Percentiles rank a stretch among this genome's conserved stretches.
Conservation (phyloP, 805 yeast species). For the Kodamaea kaohsiungensis region DNA sequence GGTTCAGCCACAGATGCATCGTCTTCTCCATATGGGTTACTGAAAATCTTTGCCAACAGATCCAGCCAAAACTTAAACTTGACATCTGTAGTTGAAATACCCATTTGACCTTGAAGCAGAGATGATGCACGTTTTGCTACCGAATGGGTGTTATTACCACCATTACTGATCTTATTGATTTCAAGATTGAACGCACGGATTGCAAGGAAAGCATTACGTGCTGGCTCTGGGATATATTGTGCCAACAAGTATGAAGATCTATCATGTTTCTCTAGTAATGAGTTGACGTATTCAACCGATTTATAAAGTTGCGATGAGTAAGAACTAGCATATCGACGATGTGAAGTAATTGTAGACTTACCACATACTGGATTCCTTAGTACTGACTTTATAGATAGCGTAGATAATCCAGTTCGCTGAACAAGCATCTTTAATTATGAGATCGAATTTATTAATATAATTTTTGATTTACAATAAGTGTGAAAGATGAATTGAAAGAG, state of each 20-base stretch:
- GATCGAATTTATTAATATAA: too few species aligned
- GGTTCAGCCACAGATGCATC: conserved; percentile 56
- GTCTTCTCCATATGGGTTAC: conserved; percentile 28
- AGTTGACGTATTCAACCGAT: conserved; percentile 46
- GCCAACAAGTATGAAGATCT: conserved; percentile 64
- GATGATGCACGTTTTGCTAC: conserved; percentile 32
- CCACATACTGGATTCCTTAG: not conserved
- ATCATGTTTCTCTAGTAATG: conserved; percentile 50
- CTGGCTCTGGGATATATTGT: conserved; percentile 66
- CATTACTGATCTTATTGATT: conserved; percentile 48
- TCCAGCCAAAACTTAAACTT: conserved; percentile 79
- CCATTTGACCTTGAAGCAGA: conserved; percentile 31
- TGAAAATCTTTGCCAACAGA: conserved; percentile 48
- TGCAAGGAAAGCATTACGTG: conserved; percentile 63
- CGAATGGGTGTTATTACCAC: conserved; percentile 24
- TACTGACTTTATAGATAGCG: not conserved
- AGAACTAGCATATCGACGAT: not conserved
- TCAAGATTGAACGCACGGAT: conserved; percentile 67
- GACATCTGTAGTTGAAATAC: conserved; percentile 46
- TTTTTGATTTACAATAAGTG: too few species aligned
- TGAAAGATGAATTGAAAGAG: too few species aligned
- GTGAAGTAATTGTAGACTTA: not conserved
- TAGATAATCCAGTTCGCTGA: not conserved
- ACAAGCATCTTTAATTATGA: not conserved
- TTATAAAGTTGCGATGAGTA: conserved; percentile 25